Evolutionary conservation across 2,329 filamentous ascomycete species (phyloP), one percentile per base, ranked within the genome.

Genomic region (Pestalotiopsis sp.): DNA sequence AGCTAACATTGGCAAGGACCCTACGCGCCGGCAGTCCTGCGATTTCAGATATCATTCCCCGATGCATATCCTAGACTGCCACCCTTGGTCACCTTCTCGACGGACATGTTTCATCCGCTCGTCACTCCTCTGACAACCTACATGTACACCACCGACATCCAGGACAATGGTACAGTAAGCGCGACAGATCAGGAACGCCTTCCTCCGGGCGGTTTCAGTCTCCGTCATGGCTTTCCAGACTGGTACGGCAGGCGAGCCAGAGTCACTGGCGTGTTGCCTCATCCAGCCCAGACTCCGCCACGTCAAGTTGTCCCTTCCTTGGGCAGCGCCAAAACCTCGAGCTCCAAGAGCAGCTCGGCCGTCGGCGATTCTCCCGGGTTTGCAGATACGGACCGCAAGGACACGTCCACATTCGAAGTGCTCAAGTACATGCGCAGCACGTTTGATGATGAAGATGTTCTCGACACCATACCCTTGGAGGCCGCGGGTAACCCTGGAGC

Each of bases 91-190:
- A 95, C 92, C 67, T 97, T 99, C 80, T 89, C 90, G 60, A 97
- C 93, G 73, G 95, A 98, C 78, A 92, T 98, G 73, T 99, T 98
- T 80, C 95, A 99, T 79, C 95, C 95, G 20, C 86, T 99, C 57
- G 91, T 98, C 73, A 94, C 95, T 7, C 95, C 96, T 49, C 86
- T 97, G 70, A 97, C 94, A n/a, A 97, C 94, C 3, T 97, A 97
- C 81, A 96, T 93, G 77, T 97, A 97, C 83, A 92, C 93, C 57
- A 94, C 93, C 70, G 91, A 92, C 68, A 89, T 92, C 45, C 89
- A 92, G 70, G 91, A 90, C 70, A 87, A 88, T 68, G 93, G 93
- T 62, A 93, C 93, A 0, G 91, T 95, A 70, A 95, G 93, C 78
- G 93, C 94, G 9, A 92, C 90, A 2, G 94, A 97, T 74, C 91